Base-by-base conservation (phyloP, 257 asterid species). In the Fraxinus excelsior region DNA sequence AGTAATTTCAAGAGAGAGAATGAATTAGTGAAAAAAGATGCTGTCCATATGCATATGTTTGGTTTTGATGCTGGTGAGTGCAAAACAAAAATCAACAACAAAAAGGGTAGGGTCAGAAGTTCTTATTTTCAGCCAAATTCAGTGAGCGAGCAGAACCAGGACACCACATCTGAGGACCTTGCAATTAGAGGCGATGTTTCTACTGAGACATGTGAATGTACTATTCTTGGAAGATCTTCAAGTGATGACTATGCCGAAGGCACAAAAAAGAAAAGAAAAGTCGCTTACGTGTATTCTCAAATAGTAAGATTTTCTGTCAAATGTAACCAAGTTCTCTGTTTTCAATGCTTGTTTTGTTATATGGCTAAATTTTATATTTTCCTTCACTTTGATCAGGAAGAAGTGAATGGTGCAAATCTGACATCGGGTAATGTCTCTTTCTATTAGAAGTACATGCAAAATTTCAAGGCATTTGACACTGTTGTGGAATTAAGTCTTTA, bases 241-340 rank as follows among this genome's bases (percentile, higher is more conserved):
- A 65, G 60, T 56, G 56, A 76, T 68, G 81, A 76, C 74, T 76
- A 71, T 62, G 79, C 74, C 19, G 88, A 84, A 76, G 51, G 80
- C 76, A 58, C 81, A 49, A 31, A 67, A 19, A 90, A 82, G 84
- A 89, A 82, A 84, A 89, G 96, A 83, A 93, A 86, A 83, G 80
- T 79, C 49, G 76, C 85, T 64, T 84, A 82, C 67, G 74, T 73
- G 26, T 86, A 87, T 38, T 46, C 60, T 74, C 82, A 82, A 75
- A 76, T 42, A 19, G 98, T 94, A 87, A 74, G 96, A 79, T 23
- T 21, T 77, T 80, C 76, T 76, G 67, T 42, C 40, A 35, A n/a
- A 25, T 29, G 29, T 49, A 21, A 5, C 58, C 58, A 49, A 7
- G 56, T 69, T 46, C 29, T 67, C 8, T 40, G 16, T 81, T 74